Evolutionary conservation across 2,329 filamentous ascomycete genomes (phyloP), one percentile per base, ranked within the genome.

Genomic region (Trichothecium sympodiale): DNA sequence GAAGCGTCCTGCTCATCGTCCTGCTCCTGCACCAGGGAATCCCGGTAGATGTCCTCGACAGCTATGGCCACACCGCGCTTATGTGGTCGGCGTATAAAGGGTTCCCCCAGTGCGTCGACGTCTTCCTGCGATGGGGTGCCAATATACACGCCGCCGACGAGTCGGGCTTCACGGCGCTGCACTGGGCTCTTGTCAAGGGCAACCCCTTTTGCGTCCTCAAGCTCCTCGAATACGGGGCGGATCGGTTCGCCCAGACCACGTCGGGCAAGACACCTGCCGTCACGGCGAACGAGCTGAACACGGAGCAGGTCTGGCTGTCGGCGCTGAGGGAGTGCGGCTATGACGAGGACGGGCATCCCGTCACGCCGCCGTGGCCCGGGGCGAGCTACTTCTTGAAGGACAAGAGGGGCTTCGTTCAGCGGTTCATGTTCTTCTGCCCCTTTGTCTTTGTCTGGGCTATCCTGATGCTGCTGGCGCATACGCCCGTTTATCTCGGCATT

Each of bases 31-130:
- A 98, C 61, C 88, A 95, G 53, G 87, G 91, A 52, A 91, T 98
- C 41, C 85, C 87, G 13, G 86, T 98, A 42, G 91, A 98, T 54
- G 83, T 91, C 5, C 71, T 81, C 36, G 91, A 98, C 60, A 76
- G 77, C 34, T 89, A 87, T 54, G 86, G 88, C 5, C 93, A 98
- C 59, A 96, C 91, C 1, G 82, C 81, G 41, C 69, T 98, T 41
- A 98, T 98, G 91, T 98, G 91, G 91, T 86, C 91, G 14, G 89
- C 89, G 13, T 98, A 98, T 65, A 98, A 98, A 60, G 91, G 93
- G 26, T 95, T 81, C 54, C 85, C 89, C 0, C 79, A 82, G 32
- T 94, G 86, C 48, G 89, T 96, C 33, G 91, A 96, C 53, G 59
- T 96, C 30, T 89, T 94, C 45, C 63, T 98, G 40, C 78, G 87